Conservation (phyloP, 2,329 filamentous ascomycete species). For the Rhexocercosporidium sp. region DNA sequence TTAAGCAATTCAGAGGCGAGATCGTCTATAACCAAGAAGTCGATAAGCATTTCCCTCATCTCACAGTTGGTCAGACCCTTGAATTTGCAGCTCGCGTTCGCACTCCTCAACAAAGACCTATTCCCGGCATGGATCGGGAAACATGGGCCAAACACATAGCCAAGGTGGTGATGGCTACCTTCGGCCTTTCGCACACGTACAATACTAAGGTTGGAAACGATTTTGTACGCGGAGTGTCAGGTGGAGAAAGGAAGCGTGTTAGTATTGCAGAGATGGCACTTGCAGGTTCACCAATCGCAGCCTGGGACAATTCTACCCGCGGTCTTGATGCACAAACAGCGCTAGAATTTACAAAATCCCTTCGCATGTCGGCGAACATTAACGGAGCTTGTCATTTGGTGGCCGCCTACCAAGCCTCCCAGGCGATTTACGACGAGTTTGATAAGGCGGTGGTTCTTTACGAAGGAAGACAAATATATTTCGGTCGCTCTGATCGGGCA, state of each 20-base stretch:
- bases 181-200: constrained; percentile 75
- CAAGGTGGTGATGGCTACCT: constrained; percentile 72
- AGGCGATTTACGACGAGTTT: constrained; percentile 71
- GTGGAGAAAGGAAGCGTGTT: constrained; percentile 78
- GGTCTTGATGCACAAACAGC: constrained; percentile 78
- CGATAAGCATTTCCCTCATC: constrained; percentile 76
- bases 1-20: constrained; percentile 67
- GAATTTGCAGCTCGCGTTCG: constrained; percentile 73
- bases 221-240: constrained; percentile 70
- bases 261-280: constrained; percentile 78
- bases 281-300: constrained; percentile 53
- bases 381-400: constrained; percentile 66
- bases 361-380: constrained; percentile 70
- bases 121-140: constrained; percentile 62
- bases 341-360: constrained; percentile 71
- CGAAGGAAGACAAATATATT: constrained; percentile 74
- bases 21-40: constrained; percentile 77
- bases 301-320: constrained; percentile 54
- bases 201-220: constrained; percentile 79
- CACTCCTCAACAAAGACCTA: constrained; percentile 62
- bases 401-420: constrained; percentile 75
- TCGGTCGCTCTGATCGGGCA: constrained; percentile 66
- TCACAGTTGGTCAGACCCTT: constrained; percentile 77
- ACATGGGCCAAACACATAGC: constrained; percentile 50
- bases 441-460: constrained; percentile 73